Base-by-base conservation (phyloP, 805 yeast genomes). In the Sugiyamaella lignohabitans region DNA sequence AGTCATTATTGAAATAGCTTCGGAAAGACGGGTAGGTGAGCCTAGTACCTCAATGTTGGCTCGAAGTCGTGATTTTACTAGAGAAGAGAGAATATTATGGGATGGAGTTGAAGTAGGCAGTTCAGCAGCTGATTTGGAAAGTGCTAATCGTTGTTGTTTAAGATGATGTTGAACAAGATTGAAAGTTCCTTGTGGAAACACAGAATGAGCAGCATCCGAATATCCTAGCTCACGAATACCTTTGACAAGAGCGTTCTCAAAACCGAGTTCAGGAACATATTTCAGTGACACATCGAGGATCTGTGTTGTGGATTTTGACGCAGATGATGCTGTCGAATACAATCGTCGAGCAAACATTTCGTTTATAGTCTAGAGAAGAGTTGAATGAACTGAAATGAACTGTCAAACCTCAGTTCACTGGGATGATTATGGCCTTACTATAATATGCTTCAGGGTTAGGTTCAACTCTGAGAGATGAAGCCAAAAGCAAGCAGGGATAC, bases 1-100 rank as follows among this genome's bases (percentile, higher is more conserved):
- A 4, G 82, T 67, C 64, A 87, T 70, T 42, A 77, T 73, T 0
- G 84, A 75, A 49, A 88, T 68, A 0, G 82, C 83, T 42, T 67
- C 65, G 11, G 44, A 43, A 20, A 62, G 50, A n/a, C 55, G 47
- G n/a, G 38, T 38, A 16, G 44, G 32, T 42, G 51, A 47, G 20
- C 57, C 57, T 16, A 47, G 43, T 11, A 14, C 39, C 22, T 40
- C 29, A 18, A 29, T 29, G 32, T 84, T 84, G 49, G 67, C 73
- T 41, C 61, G 59, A 51, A 84, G 68, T 49, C 91, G 68, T 52
- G 52, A 55, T 64, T 27, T 55, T 47, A 52, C 61, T 61, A 57
- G 69, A 60, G 67, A 51, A 5, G 49, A 53, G 77, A 65, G 59
- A 82, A 68, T 51, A 66, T 70, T 56, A 72, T 67, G 46, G 75